Evolutionary conservation across 352 stramenopile species (phyloP).

Genomic region (Phytophthora chlamydospora): DNA sequence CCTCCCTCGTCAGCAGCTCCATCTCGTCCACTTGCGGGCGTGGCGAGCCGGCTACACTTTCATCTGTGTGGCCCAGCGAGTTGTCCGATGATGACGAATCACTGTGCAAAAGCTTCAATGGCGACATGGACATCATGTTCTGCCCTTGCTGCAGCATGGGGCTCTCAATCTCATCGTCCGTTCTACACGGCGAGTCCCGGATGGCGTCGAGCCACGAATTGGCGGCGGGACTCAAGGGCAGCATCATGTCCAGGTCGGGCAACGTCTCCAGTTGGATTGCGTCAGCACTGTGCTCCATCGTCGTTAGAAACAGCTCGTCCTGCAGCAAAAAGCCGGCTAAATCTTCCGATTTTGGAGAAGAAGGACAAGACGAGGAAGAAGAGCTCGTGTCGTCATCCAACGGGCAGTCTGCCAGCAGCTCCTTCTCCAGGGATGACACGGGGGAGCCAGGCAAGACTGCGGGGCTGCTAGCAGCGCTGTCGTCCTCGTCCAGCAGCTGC

Average conservation of each 20-base stretch:
- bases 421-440: conserved; percentile 2
- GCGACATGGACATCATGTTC: conserved; percentile 19
- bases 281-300: conserved; percentile 19
- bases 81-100: conserved; percentile 24
- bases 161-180: conserved; percentile 36
- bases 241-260: conserved; percentile 51
- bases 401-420: conserved; percentile 14
- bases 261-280: conserved; percentile 39
- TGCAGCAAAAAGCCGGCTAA: conserved; percentile 49
- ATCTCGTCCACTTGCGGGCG: conserved; percentile 41
- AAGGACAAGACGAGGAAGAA: neutral
- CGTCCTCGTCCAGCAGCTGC: conserved; percentile 38
- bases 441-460: neutral
- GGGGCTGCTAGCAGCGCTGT: conserved; percentile 3
- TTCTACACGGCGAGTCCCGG: conserved; percentile 26
- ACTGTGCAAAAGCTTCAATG: conserved; percentile 26
- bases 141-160: conserved; percentile 19
- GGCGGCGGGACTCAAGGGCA: conserved; percentile 43
- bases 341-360: conserved; percentile 16
- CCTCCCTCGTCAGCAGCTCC: conserved; percentile 63
- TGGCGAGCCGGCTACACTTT: conserved; percentile 9
- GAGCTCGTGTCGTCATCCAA: conserved; percentile 18
- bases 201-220: conserved; percentile 35
- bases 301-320: conserved; percentile 37
- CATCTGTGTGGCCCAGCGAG: conserved; percentile 8